Conservation (phyloP, 768 basidiomycete genomes). For the Mycena rosella region DNA sequence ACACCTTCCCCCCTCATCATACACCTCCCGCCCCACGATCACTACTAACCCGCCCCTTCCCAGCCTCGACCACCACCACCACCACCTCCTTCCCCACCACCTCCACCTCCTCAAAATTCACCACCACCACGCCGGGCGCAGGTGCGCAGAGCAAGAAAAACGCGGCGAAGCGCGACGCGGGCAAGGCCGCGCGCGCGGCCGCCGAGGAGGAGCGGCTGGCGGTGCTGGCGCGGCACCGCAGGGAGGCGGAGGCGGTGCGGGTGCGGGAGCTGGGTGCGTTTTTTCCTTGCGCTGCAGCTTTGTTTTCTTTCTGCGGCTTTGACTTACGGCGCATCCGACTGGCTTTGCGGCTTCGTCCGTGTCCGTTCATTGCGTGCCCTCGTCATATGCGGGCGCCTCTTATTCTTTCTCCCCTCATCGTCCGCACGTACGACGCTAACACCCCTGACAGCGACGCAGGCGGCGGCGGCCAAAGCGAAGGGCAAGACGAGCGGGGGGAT, state of each 20-base stretch:
- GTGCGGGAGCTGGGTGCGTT: constrained; percentile 43
- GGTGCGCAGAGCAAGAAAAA: constrained; percentile 57
- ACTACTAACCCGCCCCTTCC: too few species aligned
- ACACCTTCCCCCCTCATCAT: too few species aligned
- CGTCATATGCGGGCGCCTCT: too few species aligned
- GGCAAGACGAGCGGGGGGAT: constrained; percentile 66
- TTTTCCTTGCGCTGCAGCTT: too few species aligned
- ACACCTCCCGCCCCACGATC: too few species aligned
- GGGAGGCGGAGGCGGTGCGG: constrained; percentile 67
- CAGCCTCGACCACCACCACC: neutral
- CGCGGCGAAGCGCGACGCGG: constrained; percentile 66
- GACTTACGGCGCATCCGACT: too few species aligned
- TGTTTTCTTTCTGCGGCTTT: too few species aligned
- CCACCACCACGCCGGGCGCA: neutral
- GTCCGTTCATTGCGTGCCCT: too few species aligned
- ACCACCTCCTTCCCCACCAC: neutral
- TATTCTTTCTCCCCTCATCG: too few species aligned
- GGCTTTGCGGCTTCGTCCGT: too few species aligned
- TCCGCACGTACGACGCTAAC: too few species aligned
- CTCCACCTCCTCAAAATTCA: neutral
- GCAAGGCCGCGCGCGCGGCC: constrained; percentile 69
- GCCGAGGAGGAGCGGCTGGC: constrained; percentile 65
- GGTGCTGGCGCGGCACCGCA: constrained; percentile 68
- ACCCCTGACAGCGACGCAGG: neutral
- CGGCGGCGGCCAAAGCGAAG: neutral